Evolutionary conservation across 768 basidiomycete genomes (phyloP), one percentile per base, ranked within the genome.

Genomic region (Dacryopinax primogenitus): DNA sequence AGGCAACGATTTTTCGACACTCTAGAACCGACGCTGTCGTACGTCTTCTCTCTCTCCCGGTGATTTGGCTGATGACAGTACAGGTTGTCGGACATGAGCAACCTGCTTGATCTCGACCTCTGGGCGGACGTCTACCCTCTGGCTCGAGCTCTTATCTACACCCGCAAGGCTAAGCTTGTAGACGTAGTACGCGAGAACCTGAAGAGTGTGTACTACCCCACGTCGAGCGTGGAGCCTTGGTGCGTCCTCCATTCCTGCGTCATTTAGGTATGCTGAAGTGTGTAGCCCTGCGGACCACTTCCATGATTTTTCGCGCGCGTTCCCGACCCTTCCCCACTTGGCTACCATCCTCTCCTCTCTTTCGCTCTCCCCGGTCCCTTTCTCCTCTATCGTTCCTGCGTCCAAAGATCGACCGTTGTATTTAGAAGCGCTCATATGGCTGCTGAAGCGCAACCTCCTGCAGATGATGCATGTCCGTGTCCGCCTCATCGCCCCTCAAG

Each of bases 81-180:
- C 68, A 90, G 88, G 47, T 78, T 93, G 34, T 83, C 83, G 15
- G 90, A 92, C 68, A 85, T 92, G 80, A 87, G 87, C 1, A 85
- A 80, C 71, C 72, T 90, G 35, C 76, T 94, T 39, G 90, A 92
- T 65, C 90, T 90, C 84, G 86, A 92, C 68, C 76, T 91, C 6
- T 85, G 91, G 69, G 78, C 82, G 0, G 90, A 95, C 70, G 81
- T 95, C 0, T 90, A 88, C 71, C 90, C 92, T 0, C 84, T 89
- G n/a, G 94, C 95, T 9, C 84, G 91, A 18, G 92, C 92, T 83
- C 80, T 99, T 33, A 88, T 97, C 33, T 86, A 90, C 66, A 92
- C 93, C 75, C 82, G 90, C 63, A 83, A 90, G 71, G 95, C 92
- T 3, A 91, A 91, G 69, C 78, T 98, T 30, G 86, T 96, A 44